These are phyloP conservation scores for Penicillium chermesinum DNA, from an alignment of 495 filamentous ascomycete genomes.

Conservation along the genomic window DNA sequence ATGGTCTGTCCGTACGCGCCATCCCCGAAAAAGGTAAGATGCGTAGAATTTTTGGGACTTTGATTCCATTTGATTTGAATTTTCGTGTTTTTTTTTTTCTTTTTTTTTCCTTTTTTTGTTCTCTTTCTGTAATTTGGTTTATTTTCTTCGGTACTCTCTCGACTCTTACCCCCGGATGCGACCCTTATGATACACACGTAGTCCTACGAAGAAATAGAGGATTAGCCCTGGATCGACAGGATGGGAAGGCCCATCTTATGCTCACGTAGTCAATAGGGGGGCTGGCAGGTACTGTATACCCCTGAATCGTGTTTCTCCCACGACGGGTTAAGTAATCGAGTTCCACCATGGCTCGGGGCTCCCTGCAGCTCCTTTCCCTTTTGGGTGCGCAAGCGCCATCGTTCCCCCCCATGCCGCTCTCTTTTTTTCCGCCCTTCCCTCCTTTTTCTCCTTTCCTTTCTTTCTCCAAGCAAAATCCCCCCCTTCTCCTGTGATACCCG, in stretches of 20 bases:
- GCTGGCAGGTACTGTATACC: not conserved
- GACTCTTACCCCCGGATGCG: not conserved
- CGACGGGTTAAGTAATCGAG: conserved; percentile 5
- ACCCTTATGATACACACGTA: too few relatives aligned
- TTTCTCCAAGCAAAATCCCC: conserved; percentile 23
- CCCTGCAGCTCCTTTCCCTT: conserved; percentile 42
- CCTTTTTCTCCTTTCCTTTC: conserved; percentile 26
- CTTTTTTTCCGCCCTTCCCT: conserved; percentile 27
- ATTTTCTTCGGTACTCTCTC: not conserved
- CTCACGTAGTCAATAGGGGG: too few relatives aligned
- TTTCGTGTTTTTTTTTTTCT: conserved; percentile 2
- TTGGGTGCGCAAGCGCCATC: conserved; percentile 21
- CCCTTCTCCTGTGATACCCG: conserved; percentile 40
- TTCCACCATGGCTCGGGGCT: conserved; percentile 26
- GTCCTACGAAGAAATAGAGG: too few relatives aligned
- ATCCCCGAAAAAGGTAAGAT: not conserved
- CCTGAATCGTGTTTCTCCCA: too few relatives aligned
- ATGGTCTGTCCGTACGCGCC: not conserved
- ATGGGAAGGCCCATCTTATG: too few relatives aligned
- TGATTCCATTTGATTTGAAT: not conserved
- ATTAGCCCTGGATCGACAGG: too few relatives aligned
- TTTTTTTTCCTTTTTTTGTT: not conserved
- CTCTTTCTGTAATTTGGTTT: not conserved
- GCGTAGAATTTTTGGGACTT: not conserved
- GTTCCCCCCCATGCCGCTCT: conserved; percentile 24